These are phyloP conservation scores for Tolypocladium guangdongense DNA, from an alignment of 2,329 filamentous ascomycete species.

Conservation along the genomic window DNA sequence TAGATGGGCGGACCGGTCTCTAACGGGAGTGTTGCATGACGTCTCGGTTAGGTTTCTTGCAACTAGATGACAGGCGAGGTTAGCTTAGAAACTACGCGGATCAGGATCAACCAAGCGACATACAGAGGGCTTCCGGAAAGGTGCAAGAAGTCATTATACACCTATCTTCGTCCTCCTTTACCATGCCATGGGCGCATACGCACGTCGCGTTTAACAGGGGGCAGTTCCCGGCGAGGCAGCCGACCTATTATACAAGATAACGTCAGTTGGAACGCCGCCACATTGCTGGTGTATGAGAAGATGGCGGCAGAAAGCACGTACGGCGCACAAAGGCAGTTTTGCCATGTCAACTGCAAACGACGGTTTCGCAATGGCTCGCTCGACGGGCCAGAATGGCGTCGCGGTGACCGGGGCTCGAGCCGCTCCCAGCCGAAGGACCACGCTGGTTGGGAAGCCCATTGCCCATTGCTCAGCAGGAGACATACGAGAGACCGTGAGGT, in stretches of 20 bases:
- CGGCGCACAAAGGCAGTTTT: background rate
- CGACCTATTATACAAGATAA: background rate
- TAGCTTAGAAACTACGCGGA: background rate
- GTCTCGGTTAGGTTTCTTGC: background rate
- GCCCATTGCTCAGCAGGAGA: background rate
- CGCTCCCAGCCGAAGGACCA: background rate
- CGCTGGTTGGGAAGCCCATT: background rate
- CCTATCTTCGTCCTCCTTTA: background rate
- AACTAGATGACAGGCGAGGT: background rate
- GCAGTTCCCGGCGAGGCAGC: background rate
- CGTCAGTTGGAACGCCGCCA: background rate
- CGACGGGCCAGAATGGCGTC: background rate
- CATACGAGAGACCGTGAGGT: background rate
- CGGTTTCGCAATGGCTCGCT: background rate
- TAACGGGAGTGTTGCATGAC: background rate
- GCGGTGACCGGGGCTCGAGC: background rate
- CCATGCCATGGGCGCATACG: background rate
- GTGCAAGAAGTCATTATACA: background rate
- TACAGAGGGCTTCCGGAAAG: background rate
- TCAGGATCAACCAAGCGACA: background rate
- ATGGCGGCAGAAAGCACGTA: background rate
- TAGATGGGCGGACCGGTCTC: background rate
- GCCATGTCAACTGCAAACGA: background rate
- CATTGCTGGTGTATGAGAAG: no score
- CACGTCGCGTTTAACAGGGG: background rate